A percentile compares a stretch with the other conserved stretches of the same genome.
phyloP scores from a whole-genome alignment of 108 stramenopile genomes.

The Skeletonema costatum region DNA sequence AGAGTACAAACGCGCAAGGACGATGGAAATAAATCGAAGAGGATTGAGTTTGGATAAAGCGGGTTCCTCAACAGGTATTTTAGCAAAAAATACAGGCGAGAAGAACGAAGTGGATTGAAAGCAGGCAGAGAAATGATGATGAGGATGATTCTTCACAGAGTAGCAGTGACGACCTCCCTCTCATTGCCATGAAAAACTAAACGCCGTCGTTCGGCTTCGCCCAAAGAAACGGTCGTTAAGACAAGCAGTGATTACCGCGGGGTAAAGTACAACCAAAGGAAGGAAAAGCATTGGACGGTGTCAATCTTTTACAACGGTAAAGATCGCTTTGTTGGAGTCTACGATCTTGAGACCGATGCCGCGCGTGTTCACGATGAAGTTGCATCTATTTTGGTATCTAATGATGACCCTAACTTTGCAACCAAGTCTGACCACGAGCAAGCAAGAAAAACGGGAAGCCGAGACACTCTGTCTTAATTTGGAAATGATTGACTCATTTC shows the following conservation, averaged over 20 bases:
- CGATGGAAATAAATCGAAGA: neutral
- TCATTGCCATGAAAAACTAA: neutral
- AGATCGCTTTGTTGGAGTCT: neutral
- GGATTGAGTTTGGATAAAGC: neutral
- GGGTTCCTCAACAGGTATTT: neutral
- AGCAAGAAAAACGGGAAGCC: neutral
- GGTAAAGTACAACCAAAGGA: neutral
- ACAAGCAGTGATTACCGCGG: neutral
- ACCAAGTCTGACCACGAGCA: neutral
- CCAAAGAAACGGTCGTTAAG: neutral
- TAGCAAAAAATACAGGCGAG: neutral
- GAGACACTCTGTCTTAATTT: neutral
- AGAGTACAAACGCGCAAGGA: neutral
- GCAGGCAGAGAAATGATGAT: neutral
- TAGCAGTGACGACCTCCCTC: neutral
- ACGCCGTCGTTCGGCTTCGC: neutral
- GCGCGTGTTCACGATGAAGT: neutral
- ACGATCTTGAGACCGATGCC: neutral
- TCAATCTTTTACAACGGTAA: neutral
- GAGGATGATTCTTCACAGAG: neutral
- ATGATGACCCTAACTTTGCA: neutral
- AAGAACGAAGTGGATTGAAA: neutral
- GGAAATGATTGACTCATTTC: neutral
- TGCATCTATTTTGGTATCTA: neutral
- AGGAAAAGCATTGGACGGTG: neutral